Evolutionary conservation across 306 rosid genomes (phyloP), one percentile per base, ranked within the genome.

Genomic region (Albizia julibrissin): DNA sequence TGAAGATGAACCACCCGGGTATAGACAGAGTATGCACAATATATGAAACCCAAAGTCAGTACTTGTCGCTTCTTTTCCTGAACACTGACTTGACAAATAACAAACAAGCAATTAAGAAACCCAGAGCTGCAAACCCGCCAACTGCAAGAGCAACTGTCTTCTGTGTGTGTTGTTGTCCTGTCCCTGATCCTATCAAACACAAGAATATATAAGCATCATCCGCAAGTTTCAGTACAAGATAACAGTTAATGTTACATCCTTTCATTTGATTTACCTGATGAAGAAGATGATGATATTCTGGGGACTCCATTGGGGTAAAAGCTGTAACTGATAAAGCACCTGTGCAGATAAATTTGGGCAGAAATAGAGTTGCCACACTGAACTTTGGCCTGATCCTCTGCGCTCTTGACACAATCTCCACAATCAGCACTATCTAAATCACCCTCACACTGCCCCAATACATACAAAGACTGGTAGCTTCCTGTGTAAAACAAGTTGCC

Each of bases 361-460:
- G 94, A 88, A 87, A 82, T 64, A 6, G 91, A 84, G 44, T 84
- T 76, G 26, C 89, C 90, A 65, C 98, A 94, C 58, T 90, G 84
- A 3, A 76, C 58, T 39, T 74, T 78, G 13, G 87, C 90, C 21
- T 65, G 87, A 49, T 90, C 89, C 56, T 68, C 88, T 27, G 97
- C 97, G 72, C 74, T 85, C 46, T 91, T 88, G 67, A 94, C 83
- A 85, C 98, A 94, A 43, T 87, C 91, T 11, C 82, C 92, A 83
- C 98, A 94, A 78, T 89, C 97, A 12, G 72, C 84, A 26, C 44
- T 71, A 22, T 83, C 81, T 86, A 94, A 87, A 85, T 89, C 91
- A 10, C 97, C 91, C 34, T 94, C 91, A 59, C 98, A 94, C 90
- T 94, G 98, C 18, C 95, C 98, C 88, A 92, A 59, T 29, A 85